Evolutionary conservation across 2,329 filamentous ascomycete genomes (phyloP).

Genomic region (Geosmithia putterillii): DNA sequence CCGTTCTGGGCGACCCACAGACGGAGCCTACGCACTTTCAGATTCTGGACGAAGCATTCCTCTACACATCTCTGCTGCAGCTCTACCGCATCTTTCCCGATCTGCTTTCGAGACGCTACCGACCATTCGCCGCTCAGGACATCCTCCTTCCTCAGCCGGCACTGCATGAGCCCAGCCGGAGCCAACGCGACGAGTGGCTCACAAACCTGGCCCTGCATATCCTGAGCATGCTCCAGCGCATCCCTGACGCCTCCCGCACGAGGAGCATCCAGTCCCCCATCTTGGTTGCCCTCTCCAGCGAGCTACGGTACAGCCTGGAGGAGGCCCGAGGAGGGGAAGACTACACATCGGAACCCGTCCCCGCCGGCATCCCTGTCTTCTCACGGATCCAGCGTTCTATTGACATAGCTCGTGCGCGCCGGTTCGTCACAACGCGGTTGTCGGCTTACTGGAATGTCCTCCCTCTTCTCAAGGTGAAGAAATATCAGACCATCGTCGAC

Average conservation of each 20-base stretch:
- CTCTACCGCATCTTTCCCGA: conserved; percentile 12
- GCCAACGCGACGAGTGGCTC: conserved; percentile 7
- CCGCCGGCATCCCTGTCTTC: not conserved
- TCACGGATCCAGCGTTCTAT: conserved; percentile 3
- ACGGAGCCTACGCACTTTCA: conserved; percentile 7
- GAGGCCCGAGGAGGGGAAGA: not conserved
- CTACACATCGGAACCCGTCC: not conserved
- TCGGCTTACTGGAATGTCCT: conserved; percentile 7
- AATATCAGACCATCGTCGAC: conserved; percentile 7
- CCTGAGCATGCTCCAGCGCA: conserved; percentile 5
- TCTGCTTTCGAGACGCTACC: conserved; percentile 7
- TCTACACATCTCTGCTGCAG: conserved; percentile 7
- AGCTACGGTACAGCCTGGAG: conserved; percentile 2
- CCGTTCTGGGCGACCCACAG: conserved; percentile 6
- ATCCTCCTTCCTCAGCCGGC: not conserved
- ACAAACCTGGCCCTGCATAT: conserved; percentile 8
- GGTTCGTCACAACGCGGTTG: conserved; percentile 6
- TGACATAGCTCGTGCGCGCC: conserved; percentile 4
- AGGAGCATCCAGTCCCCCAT: conserved; percentile 5
- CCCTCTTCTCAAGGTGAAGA: conserved; percentile 5
- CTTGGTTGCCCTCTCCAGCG: conserved; percentile 7
- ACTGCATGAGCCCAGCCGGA: conserved; percentile 1
- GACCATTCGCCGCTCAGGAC: conserved; percentile 4
- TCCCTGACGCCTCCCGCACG: conserved; percentile 6
- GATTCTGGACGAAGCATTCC: conserved; percentile 9